These are phyloP conservation scores for Bifiguratus adelaidae DNA, from an alignment of 192 early-diverging fungal genomes.

Conservation along the genomic window DNA sequence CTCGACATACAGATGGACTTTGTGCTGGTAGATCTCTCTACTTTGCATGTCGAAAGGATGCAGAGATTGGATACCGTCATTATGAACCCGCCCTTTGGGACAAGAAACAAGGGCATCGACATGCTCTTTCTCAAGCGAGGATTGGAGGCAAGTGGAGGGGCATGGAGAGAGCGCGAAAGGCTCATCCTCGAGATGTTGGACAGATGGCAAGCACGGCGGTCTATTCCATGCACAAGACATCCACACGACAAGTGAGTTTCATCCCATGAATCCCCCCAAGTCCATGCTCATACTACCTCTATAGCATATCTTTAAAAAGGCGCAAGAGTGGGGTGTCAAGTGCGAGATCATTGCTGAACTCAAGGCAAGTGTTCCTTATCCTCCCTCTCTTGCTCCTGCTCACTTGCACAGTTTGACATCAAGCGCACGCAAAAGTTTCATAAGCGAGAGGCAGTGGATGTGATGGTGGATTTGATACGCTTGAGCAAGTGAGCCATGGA, in stretches of 20 bases:
- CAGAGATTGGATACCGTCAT: constrained; percentile 60
- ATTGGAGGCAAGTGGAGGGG: constrained; percentile 23
- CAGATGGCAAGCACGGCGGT: constrained; percentile 50
- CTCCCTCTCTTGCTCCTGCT: neutral
- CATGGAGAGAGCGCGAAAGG: too few relatives aligned
- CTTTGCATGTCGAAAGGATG: too few relatives aligned
- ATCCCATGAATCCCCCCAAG: neutral
- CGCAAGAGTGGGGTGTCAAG: constrained; percentile 57
- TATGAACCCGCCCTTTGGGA: constrained; percentile 79
- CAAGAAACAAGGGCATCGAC: constrained; percentile 70
- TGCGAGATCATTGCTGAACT: constrained; percentile 68
- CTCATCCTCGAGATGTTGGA: too few relatives aligned
- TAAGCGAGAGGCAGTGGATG: constrained; percentile 59
- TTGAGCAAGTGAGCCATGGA: too few relatives aligned
- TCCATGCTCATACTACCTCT: neutral
- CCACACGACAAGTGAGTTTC: constrained; percentile 49
- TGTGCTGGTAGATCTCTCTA: constrained; percentile 37
- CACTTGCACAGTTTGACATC: constrained; percentile 46
- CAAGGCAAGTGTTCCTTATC: constrained; percentile 26
- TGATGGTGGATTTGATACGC: constrained; percentile 61
- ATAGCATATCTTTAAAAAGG: constrained; percentile 52
- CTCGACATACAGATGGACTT: constrained; percentile 55
- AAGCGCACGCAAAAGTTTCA: constrained; percentile 77
- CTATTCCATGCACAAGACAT: constrained; percentile 72
- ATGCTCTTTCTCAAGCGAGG: constrained; percentile 63